Percentiles rank a stretch among this genome's conserved stretches.
Evolutionary conservation across 2,329 filamentous ascomycete genomes (phyloP).

Genomic region (Exophiala oligosperma): DNA sequence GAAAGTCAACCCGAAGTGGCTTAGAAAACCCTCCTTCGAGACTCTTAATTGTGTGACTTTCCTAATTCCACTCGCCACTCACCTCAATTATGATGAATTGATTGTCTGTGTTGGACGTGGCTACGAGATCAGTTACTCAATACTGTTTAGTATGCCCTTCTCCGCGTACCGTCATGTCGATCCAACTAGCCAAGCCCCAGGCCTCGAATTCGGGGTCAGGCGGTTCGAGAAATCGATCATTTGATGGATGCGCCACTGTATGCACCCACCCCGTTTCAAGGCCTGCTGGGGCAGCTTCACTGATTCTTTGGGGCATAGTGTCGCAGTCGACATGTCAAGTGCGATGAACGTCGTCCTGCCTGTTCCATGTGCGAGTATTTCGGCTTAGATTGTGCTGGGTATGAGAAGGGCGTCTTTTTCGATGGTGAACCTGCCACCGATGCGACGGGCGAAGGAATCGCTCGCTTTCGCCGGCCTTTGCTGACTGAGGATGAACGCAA

Average conservation of each 20-base stretch:
- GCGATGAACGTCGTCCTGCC: constrained; percentile 44
- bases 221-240: constrained; percentile 6
- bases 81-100: too few species aligned
- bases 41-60: too few species aligned
- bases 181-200: neutral
- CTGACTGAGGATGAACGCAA: constrained; percentile 41
- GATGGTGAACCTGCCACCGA: constrained; percentile 29
- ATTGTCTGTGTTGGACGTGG: too few species aligned
- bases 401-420: constrained; percentile 43
- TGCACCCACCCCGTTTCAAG: neutral
- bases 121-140: too few species aligned
- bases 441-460: neutral
- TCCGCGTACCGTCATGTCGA: neutral
- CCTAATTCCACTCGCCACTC: too few species aligned
- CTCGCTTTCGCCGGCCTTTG: constrained; percentile 44
- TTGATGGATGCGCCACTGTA: constrained; percentile 20
- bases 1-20: too few species aligned
- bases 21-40: too few species aligned
- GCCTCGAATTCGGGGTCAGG: neutral
- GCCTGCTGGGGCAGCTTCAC: too few species aligned
- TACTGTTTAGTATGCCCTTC: too few species aligned
- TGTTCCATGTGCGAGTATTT: constrained; percentile 41
- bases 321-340: constrained; percentile 46
- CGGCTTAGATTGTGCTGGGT: constrained; percentile 41
- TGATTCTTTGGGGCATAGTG: constrained; percentile 29